These are phyloP conservation scores for Fusarium foetens DNA, from an alignment of 2,329 filamentous ascomycete genomes.

Conservation along the genomic window DNA sequence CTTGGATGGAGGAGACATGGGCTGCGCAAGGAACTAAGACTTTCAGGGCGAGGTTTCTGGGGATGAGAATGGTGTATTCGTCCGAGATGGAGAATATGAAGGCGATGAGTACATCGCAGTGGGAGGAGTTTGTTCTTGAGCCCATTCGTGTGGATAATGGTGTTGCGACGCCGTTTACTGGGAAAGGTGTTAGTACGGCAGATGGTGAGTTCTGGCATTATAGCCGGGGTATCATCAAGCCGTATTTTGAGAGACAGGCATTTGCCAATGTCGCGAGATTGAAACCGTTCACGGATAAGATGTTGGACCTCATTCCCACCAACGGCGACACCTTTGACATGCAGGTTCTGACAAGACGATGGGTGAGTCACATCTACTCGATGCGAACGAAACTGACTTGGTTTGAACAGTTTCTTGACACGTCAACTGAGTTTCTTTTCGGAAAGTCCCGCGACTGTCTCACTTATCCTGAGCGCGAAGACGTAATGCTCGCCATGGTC, in stretches of 20 bases:
- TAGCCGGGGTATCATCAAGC: slow-evolving; percentile 34
- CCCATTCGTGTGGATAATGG: slow-evolving; percentile 33
- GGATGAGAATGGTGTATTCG: slow-evolving; percentile 33
- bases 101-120: slow-evolving; percentile 37
- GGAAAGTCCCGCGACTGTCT: slow-evolving; percentile 1
- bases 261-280: slow-evolving; percentile 33
- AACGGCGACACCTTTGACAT: neutral
- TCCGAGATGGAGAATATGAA: slow-evolving; percentile 39
- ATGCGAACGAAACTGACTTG: neutral
- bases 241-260: slow-evolving; percentile 35
- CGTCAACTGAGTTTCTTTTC: neutral
- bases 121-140: slow-evolving; percentile 36
- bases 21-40: slow-evolving; percentile 21
- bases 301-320: neutral
- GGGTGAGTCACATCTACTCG: neutral
- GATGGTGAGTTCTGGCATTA: slow-evolving; percentile 37
- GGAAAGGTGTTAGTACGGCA: slow-evolving; percentile 31
- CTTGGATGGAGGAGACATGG: slow-evolving; percentile 31
- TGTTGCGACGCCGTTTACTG: slow-evolving; percentile 28
- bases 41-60: slow-evolving; percentile 36
- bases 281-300: slow-evolving; percentile 27
- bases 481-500: slow-evolving; percentile 2
- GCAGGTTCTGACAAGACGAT: neutral
- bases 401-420: neutral
- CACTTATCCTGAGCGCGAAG: neutral